A percentile compares a stretch with the other conserved stretches of the same genome.
Evolutionary conservation across 805 yeast genomes (phyloP).

Genomic region (Hemisphaericaspora nanyangensis): DNA sequence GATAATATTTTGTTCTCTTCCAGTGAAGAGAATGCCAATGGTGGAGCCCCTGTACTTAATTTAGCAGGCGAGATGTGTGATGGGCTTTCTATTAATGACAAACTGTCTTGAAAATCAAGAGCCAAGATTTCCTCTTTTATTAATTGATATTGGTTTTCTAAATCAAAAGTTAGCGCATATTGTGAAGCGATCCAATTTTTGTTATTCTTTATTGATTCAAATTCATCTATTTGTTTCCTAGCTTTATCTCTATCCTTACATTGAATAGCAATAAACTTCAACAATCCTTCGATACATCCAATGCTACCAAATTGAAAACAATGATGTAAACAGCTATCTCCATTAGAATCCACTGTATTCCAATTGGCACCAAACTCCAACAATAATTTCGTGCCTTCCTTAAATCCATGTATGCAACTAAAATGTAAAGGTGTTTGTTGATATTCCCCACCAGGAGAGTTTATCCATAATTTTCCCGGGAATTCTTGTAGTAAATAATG

Average conservation of each 20-base stretch:
- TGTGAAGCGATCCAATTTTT: conserved; percentile 33
- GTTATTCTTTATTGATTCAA: conserved; percentile 21
- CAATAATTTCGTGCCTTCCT: conserved; percentile 34
- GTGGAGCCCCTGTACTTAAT: neutral
- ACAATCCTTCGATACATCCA: conserved; percentile 27
- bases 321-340: conserved; percentile 37
- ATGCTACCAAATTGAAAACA: conserved; percentile 35
- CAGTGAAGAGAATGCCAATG: conserved; percentile 4
- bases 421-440: conserved; percentile 36
- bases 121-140: conserved; percentile 20
- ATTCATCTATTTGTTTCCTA: conserved; percentile 12
- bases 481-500: conserved; percentile 43
- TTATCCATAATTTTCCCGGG: conserved; percentile 34
- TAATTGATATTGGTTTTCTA: conserved; percentile 21
- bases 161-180: conserved; percentile 26
- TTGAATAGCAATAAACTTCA: conserved; percentile 10
- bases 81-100: conserved; percentile 6
- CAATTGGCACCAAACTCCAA: conserved; percentile 41
- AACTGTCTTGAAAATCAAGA: conserved; percentile 8
- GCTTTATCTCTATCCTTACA: conserved; percentile 11
- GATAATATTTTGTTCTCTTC: conserved; percentile 23
- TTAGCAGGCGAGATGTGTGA: conserved; percentile 7
- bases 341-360: conserved; percentile 23
- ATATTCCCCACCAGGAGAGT: conserved; percentile 28
- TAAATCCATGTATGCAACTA: conserved; percentile 31